phyloP scores from a whole-genome alignment of 2,329 filamentous ascomycete species.

The Ploettnerulaceae sp. region DNA sequence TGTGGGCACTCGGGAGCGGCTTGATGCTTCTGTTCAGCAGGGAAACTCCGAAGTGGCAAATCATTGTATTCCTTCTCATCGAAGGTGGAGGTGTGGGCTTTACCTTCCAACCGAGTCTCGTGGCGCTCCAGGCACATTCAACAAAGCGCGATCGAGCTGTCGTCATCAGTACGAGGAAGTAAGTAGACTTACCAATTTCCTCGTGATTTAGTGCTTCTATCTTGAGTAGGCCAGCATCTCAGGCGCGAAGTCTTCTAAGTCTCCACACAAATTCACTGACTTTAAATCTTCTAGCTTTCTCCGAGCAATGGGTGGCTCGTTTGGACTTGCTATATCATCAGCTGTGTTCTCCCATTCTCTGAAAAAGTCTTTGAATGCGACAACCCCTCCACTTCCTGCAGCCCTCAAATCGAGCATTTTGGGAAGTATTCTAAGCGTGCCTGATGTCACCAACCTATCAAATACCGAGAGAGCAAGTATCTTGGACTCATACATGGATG shows the following conservation, averaged over 20 bases:
- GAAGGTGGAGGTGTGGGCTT: constrained; percentile 50
- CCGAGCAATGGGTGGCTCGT: constrained; percentile 52
- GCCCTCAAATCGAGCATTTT: constrained; percentile 21
- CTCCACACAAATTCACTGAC: too few species aligned
- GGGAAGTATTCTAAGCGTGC: constrained; percentile 27
- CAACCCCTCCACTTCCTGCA: constrained; percentile 18
- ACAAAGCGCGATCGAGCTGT: constrained; percentile 54
- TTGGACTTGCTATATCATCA: constrained; percentile 53
- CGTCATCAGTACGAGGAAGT: constrained; percentile 58
- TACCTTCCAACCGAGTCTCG: constrained; percentile 44
- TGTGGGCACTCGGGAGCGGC: constrained; percentile 46
- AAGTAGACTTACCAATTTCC: too few species aligned
- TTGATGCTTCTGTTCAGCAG: constrained; percentile 47
- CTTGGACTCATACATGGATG: constrained; percentile 47
- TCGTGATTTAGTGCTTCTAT: too few species aligned
- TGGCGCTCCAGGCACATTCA: constrained; percentile 54
- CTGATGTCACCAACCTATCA: constrained; percentile 20
- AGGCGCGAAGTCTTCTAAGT: too few species aligned
- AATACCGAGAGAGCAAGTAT: constrained; percentile 35
- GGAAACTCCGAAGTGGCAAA: constrained; percentile 41
- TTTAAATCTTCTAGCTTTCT: too few species aligned
- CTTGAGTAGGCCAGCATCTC: too few species aligned
- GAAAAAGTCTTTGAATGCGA: constrained; percentile 17
- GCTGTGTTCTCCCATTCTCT: constrained; percentile 42
- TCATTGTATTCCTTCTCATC: constrained; percentile 47